These are phyloP conservation scores for Exophiala lecanii-corni DNA, from an alignment of 2,329 filamentous ascomycete species.

Conservation along the genomic window DNA sequence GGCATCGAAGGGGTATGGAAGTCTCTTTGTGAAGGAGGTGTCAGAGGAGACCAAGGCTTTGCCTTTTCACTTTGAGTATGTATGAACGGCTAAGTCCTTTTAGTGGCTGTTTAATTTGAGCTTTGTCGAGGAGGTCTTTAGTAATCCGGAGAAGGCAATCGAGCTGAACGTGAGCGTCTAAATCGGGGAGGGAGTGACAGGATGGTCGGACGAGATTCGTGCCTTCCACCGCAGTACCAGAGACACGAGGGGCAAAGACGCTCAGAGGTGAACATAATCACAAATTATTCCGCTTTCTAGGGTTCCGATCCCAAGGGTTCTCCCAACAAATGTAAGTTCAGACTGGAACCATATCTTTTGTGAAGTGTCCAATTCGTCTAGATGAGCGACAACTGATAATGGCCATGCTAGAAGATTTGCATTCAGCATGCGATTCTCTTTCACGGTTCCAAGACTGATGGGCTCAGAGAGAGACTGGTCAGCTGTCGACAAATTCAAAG, in stretches of 20 bases:
- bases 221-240: too few species aligned
- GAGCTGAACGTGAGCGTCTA: too few species aligned
- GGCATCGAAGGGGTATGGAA: conserved; percentile 11
- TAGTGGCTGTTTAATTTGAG: too few species aligned
- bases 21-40: conserved; percentile 3
- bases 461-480: background rate
- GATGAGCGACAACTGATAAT: background rate
- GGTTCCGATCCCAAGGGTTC: background rate
- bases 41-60: conserved; percentile 7
- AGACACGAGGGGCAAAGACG: too few species aligned
- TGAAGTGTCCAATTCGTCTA: background rate
- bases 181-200: too few species aligned
- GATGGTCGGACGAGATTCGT: too few species aligned
- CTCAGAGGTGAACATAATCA: too few species aligned
- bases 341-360: conserved; percentile 1
- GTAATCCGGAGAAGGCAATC: too few species aligned
- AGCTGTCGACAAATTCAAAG: background rate
- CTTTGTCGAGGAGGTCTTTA: too few species aligned
- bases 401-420: background rate
- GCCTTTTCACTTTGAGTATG: conserved; percentile 7
- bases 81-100: too few species aligned
- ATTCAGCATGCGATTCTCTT: background rate
- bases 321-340: background rate
- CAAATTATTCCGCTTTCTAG: too few species aligned
- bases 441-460: background rate